phyloP scores from a whole-genome alignment of 2,329 filamentous ascomycete genomes.

The Alternaria brassicicola region DNA sequence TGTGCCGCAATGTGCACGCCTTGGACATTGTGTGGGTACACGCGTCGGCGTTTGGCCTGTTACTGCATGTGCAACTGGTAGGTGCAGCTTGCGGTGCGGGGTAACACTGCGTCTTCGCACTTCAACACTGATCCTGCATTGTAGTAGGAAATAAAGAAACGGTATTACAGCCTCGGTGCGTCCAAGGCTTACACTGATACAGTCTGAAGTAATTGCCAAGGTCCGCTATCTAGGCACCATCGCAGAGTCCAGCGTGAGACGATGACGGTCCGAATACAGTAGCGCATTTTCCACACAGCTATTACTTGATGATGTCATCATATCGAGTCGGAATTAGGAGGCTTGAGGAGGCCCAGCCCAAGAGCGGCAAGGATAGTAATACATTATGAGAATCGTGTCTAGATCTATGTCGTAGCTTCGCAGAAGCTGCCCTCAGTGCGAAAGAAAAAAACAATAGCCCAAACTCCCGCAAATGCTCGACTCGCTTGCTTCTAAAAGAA shows the following conservation, averaged over 20 bases:
- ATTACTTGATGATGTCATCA: neutral
- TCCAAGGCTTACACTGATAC: neutral
- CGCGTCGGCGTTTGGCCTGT: neutral
- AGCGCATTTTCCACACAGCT: neutral
- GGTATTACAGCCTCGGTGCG: neutral
- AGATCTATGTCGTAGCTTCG: conserved; percentile 4
- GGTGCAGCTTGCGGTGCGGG: neutral
- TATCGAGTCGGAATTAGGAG: neutral
- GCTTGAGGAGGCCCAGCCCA: neutral
- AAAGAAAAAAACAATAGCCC: neutral
- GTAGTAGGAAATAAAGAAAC: neutral
- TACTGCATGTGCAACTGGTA: neutral
- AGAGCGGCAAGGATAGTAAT: neutral
- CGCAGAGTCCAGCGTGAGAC: neutral
- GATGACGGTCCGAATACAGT: neutral
- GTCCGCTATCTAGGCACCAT: rapidly evolving
- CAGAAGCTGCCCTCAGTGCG: neutral
- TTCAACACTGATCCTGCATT: neutral
- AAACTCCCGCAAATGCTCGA: conserved; percentile 11
- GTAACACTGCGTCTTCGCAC: neutral
- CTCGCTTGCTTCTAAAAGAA: conserved; percentile 9
- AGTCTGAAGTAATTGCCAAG: neutral
- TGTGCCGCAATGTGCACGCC: neutral
- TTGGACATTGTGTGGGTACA: neutral
- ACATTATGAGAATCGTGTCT: neutral